Base-by-base conservation (phyloP, 352 stramenopile species). In the Globisporangium heterothallicum region DNA sequence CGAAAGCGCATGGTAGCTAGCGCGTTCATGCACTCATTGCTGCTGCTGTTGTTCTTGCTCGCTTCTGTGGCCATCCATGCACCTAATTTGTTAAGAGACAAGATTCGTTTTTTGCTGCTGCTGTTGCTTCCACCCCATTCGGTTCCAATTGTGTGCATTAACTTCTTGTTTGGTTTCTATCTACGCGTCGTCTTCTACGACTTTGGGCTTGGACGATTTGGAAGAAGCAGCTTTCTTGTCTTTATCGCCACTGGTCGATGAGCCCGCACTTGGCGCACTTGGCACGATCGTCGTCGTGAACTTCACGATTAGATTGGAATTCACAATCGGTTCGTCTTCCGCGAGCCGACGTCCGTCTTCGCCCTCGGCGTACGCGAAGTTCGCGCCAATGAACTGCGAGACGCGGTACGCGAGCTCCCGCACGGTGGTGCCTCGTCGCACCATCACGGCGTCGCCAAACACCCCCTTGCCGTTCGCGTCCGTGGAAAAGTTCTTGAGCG, bases 401-500 rank as follows among this genome's bases (percentile, higher is more conserved):
- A 89, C 62, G 22, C 72, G 66, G 43, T 74, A 72, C 16, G 82
- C 82, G 13, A 93, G 53, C 51, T 93, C 82, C n/a, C 81, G 82
- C 49, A 93, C 74, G 6, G 79, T 93, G 13, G 78, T 88, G 32
- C 77, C 79, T 9, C 75, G 67, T 16, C 79, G 72, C 18, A 91
- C 74, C 55, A 93, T 85, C 9, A 93, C 72, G 12, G 78, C 79
- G 30, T 93, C 74, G 21, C 67, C 75, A 49, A 93, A 93, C 19
- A 90, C 73, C n/a, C 72, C 77, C 62, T 87, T 87, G 50, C 58
- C 65, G 35, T 70, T 78, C 6, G 67, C 61, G 16, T 88, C 76
- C 3, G 77, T 90, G 2, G 79, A 70, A 24, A 92, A 92, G 55
- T 84, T 92, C 63, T 91, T 94, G 43, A 92, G 71, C 30, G 82